Conservation (phyloP, 148 eudicot species). For the Rhododendron ferrugineum region DNA sequence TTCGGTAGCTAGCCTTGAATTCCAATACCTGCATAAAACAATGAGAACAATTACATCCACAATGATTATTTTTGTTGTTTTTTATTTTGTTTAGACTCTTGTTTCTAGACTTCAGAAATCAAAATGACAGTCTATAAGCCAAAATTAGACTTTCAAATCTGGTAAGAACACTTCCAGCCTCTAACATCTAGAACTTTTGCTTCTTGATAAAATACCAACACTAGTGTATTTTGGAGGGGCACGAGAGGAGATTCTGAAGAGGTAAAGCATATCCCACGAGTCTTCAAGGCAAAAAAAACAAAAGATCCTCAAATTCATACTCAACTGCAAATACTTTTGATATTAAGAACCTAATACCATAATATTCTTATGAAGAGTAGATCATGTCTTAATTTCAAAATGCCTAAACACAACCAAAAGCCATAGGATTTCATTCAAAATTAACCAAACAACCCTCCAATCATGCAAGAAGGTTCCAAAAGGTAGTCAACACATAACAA, state of each 20-base stretch:
- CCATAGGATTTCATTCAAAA: background rate
- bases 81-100: background rate
- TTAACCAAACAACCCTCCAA: background rate
- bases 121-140: background rate
- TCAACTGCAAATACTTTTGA: background rate
- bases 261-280: background rate
- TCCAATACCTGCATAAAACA: slow-evolving; percentile 70
- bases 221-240: background rate
- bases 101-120: background rate
- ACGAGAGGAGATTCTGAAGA: background rate
- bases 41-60: background rate
- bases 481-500: background rate
- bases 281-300: background rate
- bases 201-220: background rate
- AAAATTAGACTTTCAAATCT: background rate
- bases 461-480: slow-evolving; percentile 3
- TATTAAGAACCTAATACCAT: background rate
- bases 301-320: background rate
- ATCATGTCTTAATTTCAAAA: background rate
- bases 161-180: background rate
- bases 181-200: background rate
- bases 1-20: slow-evolving; percentile 82
- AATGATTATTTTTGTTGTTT: background rate
- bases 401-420: background rate
- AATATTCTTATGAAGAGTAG: background rate